Evolutionary conservation across 768 basidiomycete species (phyloP).

Genomic region (Mycena belliarum): DNA sequence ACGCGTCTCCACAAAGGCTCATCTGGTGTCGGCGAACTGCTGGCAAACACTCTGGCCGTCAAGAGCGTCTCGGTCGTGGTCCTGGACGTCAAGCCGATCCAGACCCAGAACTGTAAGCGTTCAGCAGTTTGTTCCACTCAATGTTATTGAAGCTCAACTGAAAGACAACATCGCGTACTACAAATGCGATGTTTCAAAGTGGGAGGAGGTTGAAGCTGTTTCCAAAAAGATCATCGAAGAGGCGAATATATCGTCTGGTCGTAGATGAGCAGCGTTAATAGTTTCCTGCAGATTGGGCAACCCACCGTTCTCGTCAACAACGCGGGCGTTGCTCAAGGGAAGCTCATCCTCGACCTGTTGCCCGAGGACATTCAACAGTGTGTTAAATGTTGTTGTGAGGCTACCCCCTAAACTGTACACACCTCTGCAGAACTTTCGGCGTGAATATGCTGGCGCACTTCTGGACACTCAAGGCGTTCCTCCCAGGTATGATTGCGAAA

Average conservation of each 20-base stretch:
- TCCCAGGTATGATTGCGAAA: conserved; percentile 80
- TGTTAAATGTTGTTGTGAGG: conserved; percentile 8
- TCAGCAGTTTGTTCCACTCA: background rate
- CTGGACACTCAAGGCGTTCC: conserved; percentile 90
- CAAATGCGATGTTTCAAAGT: conserved; percentile 89
- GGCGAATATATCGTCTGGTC: conserved; percentile 39
- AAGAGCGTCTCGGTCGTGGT: conserved; percentile 84
- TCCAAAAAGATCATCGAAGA: conserved; percentile 77
- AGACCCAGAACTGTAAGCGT: conserved; percentile 71
- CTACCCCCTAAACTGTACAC: background rate
- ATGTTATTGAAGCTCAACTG: conserved; percentile 52
- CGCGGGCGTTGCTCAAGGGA: conserved; percentile 92
- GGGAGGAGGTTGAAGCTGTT: conserved; percentile 78
- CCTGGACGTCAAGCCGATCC: conserved; percentile 78
- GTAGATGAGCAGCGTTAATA: background rate
- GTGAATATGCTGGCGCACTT: conserved; percentile 90
- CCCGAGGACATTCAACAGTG: conserved; percentile 83
- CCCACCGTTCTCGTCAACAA: conserved; percentile 94
- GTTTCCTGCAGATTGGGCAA: conserved; percentile 64
- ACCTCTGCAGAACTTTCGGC: conserved; percentile 70
- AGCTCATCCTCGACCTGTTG: conserved; percentile 75
- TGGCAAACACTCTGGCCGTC: conserved; percentile 85
- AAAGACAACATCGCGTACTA: conserved; percentile 82
- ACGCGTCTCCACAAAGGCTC: conserved; percentile 53
- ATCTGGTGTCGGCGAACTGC: conserved; percentile 85